A percentile compares a stretch with the other conserved stretches of the same genome.
Conservation (phyloP, 2,329 filamentous ascomycete genomes). For the Pezicula neosporulosa region DNA sequence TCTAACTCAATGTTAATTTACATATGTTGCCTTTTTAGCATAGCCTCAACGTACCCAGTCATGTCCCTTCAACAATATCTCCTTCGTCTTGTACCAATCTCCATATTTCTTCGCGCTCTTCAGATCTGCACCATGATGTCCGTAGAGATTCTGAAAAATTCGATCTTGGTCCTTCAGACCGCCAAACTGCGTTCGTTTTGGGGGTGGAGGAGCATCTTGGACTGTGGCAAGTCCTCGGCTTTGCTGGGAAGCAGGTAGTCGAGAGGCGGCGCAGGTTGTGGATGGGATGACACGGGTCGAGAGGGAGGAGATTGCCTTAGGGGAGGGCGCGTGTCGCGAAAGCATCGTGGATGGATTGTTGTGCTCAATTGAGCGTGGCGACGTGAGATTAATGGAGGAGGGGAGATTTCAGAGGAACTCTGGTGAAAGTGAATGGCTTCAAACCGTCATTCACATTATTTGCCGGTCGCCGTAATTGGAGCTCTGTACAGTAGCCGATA, state of each 20-base stretch:
- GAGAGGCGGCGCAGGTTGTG: slow-evolving; percentile 19
- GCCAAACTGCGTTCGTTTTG: slow-evolving; percentile 70
- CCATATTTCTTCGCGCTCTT: slow-evolving; percentile 97
- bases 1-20: slow-evolving; percentile 43
- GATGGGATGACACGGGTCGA: slow-evolving; percentile 26
- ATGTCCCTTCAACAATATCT: slow-evolving; percentile 94
- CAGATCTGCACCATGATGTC: slow-evolving; percentile 85
- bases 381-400: slow-evolving; percentile 11
- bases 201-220: slow-evolving; percentile 64
- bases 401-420: slow-evolving; percentile 16
- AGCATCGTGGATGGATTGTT: slow-evolving; percentile 28
- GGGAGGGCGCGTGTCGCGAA: slow-evolving; percentile 30
- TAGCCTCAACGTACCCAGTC: slow-evolving; percentile 64
- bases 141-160: slow-evolving; percentile 98
- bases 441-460: background rate
- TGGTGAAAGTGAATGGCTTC: background rate
- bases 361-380: slow-evolving; percentile 29
- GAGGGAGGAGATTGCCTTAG: slow-evolving; percentile 25
- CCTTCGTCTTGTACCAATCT: slow-evolving; percentile 99
- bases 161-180: slow-evolving; percentile 94
- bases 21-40: background rate
- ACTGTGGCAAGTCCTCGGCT: slow-evolving; percentile 77
- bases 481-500: too few relatives aligned
- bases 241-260: slow-evolving; percentile 40
- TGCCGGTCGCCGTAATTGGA: background rate